A percentile compares a stretch with the other conserved stretches of the same genome.
Conservation (phyloP, 2,329 filamentous ascomycete genomes). For the Claviceps digitariae region DNA sequence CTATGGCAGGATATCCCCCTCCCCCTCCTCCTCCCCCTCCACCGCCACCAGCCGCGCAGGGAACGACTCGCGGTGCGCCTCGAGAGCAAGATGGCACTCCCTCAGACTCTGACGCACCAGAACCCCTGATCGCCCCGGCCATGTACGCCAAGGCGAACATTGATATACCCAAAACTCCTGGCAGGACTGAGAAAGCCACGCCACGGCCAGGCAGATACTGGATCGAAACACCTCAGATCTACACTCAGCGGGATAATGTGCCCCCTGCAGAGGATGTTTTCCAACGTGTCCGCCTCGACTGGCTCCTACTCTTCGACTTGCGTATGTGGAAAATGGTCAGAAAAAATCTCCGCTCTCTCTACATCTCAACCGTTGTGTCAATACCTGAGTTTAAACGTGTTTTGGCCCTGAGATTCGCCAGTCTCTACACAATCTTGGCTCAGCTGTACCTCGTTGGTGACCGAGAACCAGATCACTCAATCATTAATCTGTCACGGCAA, state of each 20-base stretch:
- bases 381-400: conserved; percentile 95
- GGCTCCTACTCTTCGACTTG: conserved; percentile 87
- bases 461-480: conserved; percentile 91
- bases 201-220: conserved; percentile 68
- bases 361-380: conserved; percentile 91
- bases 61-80: conserved; percentile 28
- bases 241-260: conserved; percentile 46
- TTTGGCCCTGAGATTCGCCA: conserved; percentile 83
- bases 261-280: conserved; percentile 76
- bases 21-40: conserved; percentile 29
- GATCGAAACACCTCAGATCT: conserved; percentile 65
- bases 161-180: conserved; percentile 73
- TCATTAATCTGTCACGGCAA: conserved; percentile 93
- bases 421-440: conserved; percentile 82
- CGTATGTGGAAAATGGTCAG: conserved; percentile 94
- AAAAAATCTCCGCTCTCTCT: conserved; percentile 79
- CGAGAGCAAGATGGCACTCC: conserved; percentile 51
- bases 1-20: conserved; percentile 59
- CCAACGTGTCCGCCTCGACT: conserved; percentile 80
- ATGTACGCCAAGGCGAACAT: conserved; percentile 52
- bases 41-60: conserved; percentile 51
- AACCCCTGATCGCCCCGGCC: conserved; percentile 48
- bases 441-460: conserved; percentile 94
- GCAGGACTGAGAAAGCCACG: conserved; percentile 32
- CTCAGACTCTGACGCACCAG: conserved; percentile 56